Percentiles rank a stretch among this genome's conserved stretches.
These are phyloP conservation scores for Acanthamoeba culbertsoni DNA, from an alignment of 208 protist species.

Conservation along the genomic window DNA sequence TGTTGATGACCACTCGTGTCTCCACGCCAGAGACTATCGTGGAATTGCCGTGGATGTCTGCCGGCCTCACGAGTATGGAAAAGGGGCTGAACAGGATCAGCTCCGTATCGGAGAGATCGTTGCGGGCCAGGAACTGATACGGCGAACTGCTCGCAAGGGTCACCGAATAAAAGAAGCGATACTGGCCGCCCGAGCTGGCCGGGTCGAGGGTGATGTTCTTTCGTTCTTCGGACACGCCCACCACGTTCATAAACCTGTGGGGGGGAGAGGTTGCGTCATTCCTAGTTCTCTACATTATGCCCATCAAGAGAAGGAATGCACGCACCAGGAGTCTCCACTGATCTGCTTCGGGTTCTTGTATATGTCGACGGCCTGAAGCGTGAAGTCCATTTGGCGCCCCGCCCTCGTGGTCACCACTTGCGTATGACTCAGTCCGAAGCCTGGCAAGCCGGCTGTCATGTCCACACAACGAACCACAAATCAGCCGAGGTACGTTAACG, in stretches of 20 bases:
- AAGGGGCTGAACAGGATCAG: constrained; percentile 19
- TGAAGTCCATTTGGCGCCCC: background rate
- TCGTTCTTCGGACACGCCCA: background rate
- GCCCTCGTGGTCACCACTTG: background rate
- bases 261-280: too few species aligned
- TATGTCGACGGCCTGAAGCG: constrained; percentile 2
- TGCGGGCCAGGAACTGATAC: background rate
- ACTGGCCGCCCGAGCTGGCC: background rate
- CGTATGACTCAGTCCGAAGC: background rate
- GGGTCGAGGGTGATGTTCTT: background rate
- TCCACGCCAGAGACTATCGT: background rate
- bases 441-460: too few species aligned
- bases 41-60: background rate
- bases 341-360: constrained; percentile 40
- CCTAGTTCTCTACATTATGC: too few species aligned
- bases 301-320: too few species aligned
- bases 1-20: background rate
- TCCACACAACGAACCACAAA: too few species aligned
- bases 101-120: background rate
- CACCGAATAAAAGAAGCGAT: background rate
- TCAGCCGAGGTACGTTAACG: too few species aligned
- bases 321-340: background rate
- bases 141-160: background rate
- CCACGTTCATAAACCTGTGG: background rate
- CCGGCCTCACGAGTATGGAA: background rate